A percentile compares a stretch with the other conserved stretches of the same genome.
phyloP scores from a whole-genome alignment of 2,329 filamentous ascomycete species.

The Fusarium nurragi region DNA sequence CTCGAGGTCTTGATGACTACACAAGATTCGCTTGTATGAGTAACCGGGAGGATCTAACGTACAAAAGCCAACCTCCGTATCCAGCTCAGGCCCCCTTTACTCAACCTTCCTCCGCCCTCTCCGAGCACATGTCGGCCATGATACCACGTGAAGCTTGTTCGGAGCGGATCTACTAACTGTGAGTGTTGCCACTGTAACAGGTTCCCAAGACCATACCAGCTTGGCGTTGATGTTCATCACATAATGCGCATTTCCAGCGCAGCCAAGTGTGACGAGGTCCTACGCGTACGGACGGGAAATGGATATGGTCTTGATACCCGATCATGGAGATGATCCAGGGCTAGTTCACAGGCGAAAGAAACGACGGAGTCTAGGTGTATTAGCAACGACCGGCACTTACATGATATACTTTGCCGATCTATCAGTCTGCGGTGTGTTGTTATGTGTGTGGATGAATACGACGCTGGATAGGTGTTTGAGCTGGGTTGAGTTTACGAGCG shows the following conservation, averaged over 20 bases:
- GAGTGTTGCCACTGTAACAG: slow-evolving; percentile 45
- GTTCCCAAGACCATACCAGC: slow-evolving; percentile 43
- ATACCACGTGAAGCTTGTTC: slow-evolving; percentile 45
- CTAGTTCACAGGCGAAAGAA: neutral
- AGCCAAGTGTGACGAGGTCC: slow-evolving; percentile 57
- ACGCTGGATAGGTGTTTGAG: slow-evolving; percentile 61
- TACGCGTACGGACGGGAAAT: slow-evolving; percentile 51
- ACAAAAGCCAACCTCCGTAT: neutral
- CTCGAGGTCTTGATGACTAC: slow-evolving; percentile 23
- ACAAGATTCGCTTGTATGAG: slow-evolving; percentile 18
- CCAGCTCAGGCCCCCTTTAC: neutral
- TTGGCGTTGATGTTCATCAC: slow-evolving; percentile 12
- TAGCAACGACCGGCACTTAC: slow-evolving; percentile 23
- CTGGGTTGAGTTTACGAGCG: slow-evolving; percentile 5
- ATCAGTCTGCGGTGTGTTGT: slow-evolving; percentile 61
- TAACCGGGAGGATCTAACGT: slow-evolving; percentile 4
- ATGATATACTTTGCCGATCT: slow-evolving; percentile 45
- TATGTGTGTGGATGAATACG: slow-evolving; percentile 59
- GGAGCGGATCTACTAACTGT: slow-evolving; percentile 46
- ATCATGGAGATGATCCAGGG: slow-evolving; percentile 36
- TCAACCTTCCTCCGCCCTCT: neutral
- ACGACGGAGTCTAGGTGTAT: slow-evolving; percentile 3
- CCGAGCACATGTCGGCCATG: slow-evolving; percentile 4
- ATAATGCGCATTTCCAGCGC: slow-evolving; percentile 51
- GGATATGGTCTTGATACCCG: slow-evolving; percentile 51